Base-by-base conservation (phyloP, 257 asterid genomes). In the Lycium ferocissimum region DNA sequence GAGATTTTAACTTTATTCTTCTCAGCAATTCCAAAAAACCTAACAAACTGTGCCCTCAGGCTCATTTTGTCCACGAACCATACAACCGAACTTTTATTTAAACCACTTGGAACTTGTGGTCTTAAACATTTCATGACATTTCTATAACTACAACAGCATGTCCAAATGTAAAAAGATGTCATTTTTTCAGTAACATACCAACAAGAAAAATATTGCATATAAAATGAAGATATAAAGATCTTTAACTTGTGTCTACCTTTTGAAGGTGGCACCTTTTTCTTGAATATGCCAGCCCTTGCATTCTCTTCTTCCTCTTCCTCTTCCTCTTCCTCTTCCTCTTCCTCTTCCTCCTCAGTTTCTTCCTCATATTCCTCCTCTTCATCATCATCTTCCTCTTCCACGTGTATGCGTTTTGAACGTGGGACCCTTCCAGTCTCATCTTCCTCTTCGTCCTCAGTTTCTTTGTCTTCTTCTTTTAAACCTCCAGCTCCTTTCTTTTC, bases 401-500 rank as follows among this genome's bases (percentile, higher is more conserved):
- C 4, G 2, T 6, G 17, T 14, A 3, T 58, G 17, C 65, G 10
- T 6, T 58, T 58, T 58, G 65, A 58, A 58, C 10, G 1, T 58
- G 33, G 26, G 10, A 3, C 5, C 10, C 18, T 58, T 51, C 7
- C 9, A 8, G 8, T 51, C 2, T 51, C 56, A 7, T 51, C 9
- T 10, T 51, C 56, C 12, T 8, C 56, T 51, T 51, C 26, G 3
- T 15, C 56, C 7, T 37, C 20, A 40, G 45, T 49, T 35, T 7
- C 51, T 38, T 26, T 17, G 7, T 66, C 75, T 9, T 67, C 40
- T 9, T 67, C 75, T 67, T 67, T 67, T 22, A 17, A 35, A 5
- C 11, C 58, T 35, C 81, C 71, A 54, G 40, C 67, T 14, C 71
- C 81, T 71, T 6, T 56, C 71, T 83, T 83, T 12, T 70, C 59